These are phyloP conservation scores for Flaveria trinervia DNA, from an alignment of 129 eudicot genomes.

Conservation along the genomic window DNA sequence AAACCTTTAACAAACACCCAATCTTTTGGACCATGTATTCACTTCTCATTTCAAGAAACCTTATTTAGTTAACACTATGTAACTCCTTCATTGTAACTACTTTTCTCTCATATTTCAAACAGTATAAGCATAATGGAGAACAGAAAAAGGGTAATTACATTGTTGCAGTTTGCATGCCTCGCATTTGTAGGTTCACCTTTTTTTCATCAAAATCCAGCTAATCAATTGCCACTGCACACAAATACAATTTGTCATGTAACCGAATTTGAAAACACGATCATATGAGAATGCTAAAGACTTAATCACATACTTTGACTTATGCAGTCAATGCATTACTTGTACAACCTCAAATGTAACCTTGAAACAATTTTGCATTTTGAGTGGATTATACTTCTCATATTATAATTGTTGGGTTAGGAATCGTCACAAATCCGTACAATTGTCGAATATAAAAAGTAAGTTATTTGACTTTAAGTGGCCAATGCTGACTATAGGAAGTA, in stretches of 20 bases:
- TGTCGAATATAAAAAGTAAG: background rate
- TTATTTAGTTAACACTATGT: constrained; percentile 26
- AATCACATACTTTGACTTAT: constrained; percentile 1
- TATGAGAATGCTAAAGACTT: background rate
- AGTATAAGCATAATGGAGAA: constrained; percentile 18
- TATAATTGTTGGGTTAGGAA: background rate
- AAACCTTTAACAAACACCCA: constrained; percentile 15
- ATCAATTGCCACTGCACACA: constrained; percentile 12
- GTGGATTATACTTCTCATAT: background rate
- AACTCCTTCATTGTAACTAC: constrained; percentile 18
- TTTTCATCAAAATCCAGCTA: constrained; percentile 11
- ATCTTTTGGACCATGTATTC: constrained; percentile 29
- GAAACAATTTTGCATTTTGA: background rate
- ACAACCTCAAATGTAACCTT: background rate
- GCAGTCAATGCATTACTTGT: background rate
- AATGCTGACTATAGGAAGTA: background rate
- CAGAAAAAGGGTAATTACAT: constrained; percentile 3
- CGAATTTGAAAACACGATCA: background rate
- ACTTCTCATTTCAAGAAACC: constrained; percentile 35
- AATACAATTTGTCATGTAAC: background rate
- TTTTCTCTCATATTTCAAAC: constrained; percentile 10
- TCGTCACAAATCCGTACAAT: background rate
- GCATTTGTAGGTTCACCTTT: constrained; percentile 13
- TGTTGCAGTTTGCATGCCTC: constrained; percentile 22
- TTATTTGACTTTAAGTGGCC: background rate